A percentile compares a stretch with the other conserved stretches of the same genome.
Conservation (phyloP, 306 rosid species). For the Sphenostylis stenocarpa region DNA sequence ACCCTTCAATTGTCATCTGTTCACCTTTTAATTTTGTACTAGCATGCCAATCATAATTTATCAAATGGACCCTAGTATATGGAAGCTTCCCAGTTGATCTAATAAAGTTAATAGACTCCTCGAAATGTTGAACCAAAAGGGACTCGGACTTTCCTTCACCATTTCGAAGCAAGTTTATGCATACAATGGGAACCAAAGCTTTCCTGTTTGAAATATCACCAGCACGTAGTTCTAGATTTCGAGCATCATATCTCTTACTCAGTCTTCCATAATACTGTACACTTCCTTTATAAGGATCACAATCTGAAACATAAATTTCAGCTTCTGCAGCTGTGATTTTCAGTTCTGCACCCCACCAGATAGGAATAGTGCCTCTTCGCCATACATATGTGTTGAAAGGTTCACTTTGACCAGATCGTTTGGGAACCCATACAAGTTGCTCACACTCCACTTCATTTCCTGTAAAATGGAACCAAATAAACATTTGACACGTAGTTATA, state of each 20-base stretch:
- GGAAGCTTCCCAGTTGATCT: constrained; percentile 82
- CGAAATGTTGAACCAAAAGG: constrained; percentile 91
- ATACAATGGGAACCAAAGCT: constrained; percentile 82
- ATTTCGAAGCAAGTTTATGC: constrained; percentile 86
- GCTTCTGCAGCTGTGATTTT: constrained; percentile 98
- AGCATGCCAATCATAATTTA: constrained; percentile 97
- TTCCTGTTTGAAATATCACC: constrained; percentile 59
- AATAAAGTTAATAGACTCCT: constrained; percentile 72
- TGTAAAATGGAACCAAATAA: constrained; percentile 45
- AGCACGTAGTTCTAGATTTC: constrained; percentile 50
- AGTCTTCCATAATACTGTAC: constrained; percentile 78
- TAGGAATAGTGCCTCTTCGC: constrained; percentile 99
- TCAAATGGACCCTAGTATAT: constrained; percentile 65
- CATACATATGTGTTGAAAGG: constrained; percentile 87
- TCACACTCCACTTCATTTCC: constrained; percentile 99
- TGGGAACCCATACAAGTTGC: constrained; percentile 96
- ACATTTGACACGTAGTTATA: constrained; percentile 4
- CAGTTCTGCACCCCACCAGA: constrained; percentile 99
- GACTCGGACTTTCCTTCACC: constrained; percentile 96
- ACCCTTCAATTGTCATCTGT: constrained; percentile 88
- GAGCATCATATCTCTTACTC: constrained; percentile 84
- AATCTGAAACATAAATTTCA: constrained; percentile 89
- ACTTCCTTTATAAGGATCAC: constrained; percentile 90
- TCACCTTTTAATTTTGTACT: constrained; percentile 84
- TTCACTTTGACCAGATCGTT: constrained; percentile 76